Evolutionary conservation across 441 rosid species (phyloP).

Genomic region (Croton laevigatus): DNA sequence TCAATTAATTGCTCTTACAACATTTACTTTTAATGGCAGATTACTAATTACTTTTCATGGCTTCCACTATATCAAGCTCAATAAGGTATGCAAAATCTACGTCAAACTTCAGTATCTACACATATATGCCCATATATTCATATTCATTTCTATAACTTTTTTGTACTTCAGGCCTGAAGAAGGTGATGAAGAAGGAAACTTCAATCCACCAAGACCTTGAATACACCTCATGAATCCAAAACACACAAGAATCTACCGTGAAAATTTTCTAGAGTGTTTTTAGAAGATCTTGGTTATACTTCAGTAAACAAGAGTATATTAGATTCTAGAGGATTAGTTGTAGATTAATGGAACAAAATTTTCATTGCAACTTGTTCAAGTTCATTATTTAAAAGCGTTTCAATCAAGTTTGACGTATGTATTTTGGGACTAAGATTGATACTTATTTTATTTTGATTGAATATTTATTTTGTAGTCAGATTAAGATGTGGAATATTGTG

Average conservation of each 20-base stretch:
- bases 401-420: too few relatives aligned
- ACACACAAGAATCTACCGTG: constrained; percentile 15
- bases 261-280: constrained; percentile 53
- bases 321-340: constrained; percentile 47
- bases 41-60: constrained; percentile 24
- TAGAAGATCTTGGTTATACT: constrained; percentile 50
- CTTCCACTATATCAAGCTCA: constrained; percentile 28
- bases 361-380: constrained; percentile 52
- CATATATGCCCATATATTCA: background rate
- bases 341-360: constrained; percentile 47
- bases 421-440: too few relatives aligned
- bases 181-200: constrained; percentile 26
- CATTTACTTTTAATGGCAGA: background rate
- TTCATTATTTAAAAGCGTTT: constrained; percentile 48
- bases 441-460: too few relatives aligned
- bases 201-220: constrained; percentile 6
- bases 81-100: constrained; percentile 31
- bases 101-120: background rate
- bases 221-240: background rate
- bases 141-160: background rate
- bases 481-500: too few relatives aligned
- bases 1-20: background rate
- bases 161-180: constrained; percentile 34
- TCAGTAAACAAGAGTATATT: constrained; percentile 31
- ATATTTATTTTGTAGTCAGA: too few relatives aligned